Percentiles rank a stretch among this genome's conserved stretches.
Evolutionary conservation across 176 grass and related monocot genomes (phyloP).

Genomic region (Oryza meyeriana): DNA sequence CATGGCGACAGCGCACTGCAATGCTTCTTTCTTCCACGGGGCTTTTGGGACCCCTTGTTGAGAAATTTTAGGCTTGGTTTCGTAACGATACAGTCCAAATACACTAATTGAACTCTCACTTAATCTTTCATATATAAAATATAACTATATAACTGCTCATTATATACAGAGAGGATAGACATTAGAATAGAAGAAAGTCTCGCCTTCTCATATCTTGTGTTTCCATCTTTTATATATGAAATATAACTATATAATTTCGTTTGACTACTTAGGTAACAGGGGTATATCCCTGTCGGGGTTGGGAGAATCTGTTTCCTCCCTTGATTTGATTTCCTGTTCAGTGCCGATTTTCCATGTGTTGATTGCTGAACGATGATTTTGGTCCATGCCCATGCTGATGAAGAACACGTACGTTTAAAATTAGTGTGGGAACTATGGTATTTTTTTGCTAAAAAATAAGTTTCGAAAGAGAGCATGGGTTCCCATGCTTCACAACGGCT

Average conservation of each 20-base stretch:
- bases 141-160: no score
- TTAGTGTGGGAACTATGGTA: background rate
- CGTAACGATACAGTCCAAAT: no score
- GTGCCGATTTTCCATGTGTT: background rate
- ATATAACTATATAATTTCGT: no score
- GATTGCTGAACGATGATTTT: background rate
- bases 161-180: no score
- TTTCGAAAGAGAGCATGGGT: background rate
- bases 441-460: background rate
- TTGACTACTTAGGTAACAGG: no score
- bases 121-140: no score
- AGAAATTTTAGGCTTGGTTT: no score
- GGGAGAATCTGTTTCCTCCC: background rate
- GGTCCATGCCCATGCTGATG: background rate
- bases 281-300: constrained; percentile 17
- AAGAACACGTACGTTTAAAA: background rate
- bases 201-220: no score
- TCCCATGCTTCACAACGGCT: background rate
- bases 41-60: constrained; percentile 7
- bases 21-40: background rate
- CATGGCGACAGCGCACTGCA: background rate
- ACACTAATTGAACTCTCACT: no score
- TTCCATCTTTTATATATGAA: no score
- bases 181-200: no score
- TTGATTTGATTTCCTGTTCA: background rate